A percentile compares a stretch with the other conserved stretches of the same genome.
phyloP scores from a whole-genome alignment of 2,329 filamentous ascomycete genomes.

The Blastomyces parvus region DNA sequence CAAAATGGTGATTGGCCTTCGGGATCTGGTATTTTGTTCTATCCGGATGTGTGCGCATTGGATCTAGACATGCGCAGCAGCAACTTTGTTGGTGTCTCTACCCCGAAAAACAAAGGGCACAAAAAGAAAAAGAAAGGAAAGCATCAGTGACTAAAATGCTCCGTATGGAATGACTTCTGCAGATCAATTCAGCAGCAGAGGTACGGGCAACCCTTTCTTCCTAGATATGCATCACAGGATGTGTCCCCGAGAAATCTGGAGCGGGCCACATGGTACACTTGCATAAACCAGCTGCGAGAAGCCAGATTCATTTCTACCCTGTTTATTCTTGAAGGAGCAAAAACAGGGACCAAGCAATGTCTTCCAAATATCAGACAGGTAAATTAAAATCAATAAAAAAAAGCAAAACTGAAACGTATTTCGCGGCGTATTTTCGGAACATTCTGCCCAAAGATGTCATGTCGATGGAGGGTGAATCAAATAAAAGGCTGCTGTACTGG shows the following conservation, averaged over 20 bases:
- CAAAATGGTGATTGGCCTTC: background rate
- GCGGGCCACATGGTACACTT: slow-evolving; percentile 3
- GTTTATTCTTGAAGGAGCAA: background rate
- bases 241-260: background rate
- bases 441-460: background rate
- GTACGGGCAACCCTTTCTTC: background rate
- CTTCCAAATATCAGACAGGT: background rate
- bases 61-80: background rate
- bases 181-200: background rate
- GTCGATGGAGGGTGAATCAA: background rate
- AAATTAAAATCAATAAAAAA: background rate
- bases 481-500: too few species aligned
- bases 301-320: background rate
- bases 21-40: background rate
- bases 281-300: background rate
- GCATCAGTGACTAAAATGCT: background rate
- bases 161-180: background rate
- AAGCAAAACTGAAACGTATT: background rate
- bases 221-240: background rate
- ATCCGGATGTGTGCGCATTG: background rate
- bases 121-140: background rate
- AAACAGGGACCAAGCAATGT: background rate
- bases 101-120: background rate
- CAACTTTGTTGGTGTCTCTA: background rate
- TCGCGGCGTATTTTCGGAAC: background rate